Evolutionary conservation across 495 filamentous ascomycete genomes (phyloP), one percentile per base, ranked within the genome.

Genomic region (Aspergillus affinis): DNA sequence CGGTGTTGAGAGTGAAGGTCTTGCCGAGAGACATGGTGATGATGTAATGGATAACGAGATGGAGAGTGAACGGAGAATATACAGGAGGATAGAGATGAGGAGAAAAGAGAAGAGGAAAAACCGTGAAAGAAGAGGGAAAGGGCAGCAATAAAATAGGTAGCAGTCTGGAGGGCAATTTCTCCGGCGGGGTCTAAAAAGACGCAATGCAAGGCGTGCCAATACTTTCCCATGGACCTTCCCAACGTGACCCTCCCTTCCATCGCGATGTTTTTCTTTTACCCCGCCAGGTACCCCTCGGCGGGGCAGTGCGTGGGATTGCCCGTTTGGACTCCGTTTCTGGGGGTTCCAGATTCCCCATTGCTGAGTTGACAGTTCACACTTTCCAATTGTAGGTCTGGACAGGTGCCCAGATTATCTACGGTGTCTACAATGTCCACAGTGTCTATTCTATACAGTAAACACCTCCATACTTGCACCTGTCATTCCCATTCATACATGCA

Each of bases 21-120:
- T 76, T 79, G 30, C 75, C 75, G 67, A 78, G 74, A 76, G 77
- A 79, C 77, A 79, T 79, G 53, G 41, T 77, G 68, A 63, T 46
- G 59, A 27, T 27, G 23, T 50, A 62, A 17, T 19, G 49, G 15
- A 36, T 32, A 20, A 51, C 51, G 48, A 45, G 44, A 36, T 26
- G 49, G 45, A 53, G 51, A 55, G 49, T 9, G 5, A 9, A 59
- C 26, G 10, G 18, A 57, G n/a, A 50, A 48, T 12, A 36, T 15
- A 21, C 19, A 51, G 32, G 46, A 41, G 12, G 36, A 41, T 8
- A 10, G 36, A 41, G 36, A 41, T 7, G 44, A 46, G 29, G 27
- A 54, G 41, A 57, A 26, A 46, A 47, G 41, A 54, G 21, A 36
- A 59, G 17, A 29, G 54, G 36, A 19, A 23, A 15, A 19, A 57